A percentile compares a stretch with the other conserved stretches of the same genome.
Evolutionary conservation across 331 rosid species (phyloP).

Genomic region (Rhamnella rubrinervis): DNA sequence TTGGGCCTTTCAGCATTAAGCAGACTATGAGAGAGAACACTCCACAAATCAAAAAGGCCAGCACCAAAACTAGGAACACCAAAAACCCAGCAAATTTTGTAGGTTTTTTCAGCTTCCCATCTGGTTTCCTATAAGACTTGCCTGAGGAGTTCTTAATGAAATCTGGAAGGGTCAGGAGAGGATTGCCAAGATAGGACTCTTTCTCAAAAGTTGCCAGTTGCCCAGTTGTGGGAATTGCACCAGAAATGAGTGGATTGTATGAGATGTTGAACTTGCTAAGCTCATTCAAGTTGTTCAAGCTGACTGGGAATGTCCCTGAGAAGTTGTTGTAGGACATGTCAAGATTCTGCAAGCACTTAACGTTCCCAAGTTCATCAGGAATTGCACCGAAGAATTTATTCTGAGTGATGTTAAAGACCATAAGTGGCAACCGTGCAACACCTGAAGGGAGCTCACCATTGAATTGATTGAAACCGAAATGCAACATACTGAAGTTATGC

Average conservation of each 20-base stretch:
- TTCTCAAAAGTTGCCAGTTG: slow-evolving; percentile 72
- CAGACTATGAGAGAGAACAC: slow-evolving; percentile 47
- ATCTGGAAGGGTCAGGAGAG: slow-evolving; percentile 50
- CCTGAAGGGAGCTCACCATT: slow-evolving; percentile 68
- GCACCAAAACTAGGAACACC: slow-evolving; percentile 36
- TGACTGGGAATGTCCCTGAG: slow-evolving; percentile 70
- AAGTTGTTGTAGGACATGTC: slow-evolving; percentile 86
- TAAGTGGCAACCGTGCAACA: slow-evolving; percentile 57
- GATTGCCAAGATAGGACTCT: slow-evolving; percentile 68
- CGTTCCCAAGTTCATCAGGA: slow-evolving; percentile 54
- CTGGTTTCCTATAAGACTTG: neutral
- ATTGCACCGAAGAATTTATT: slow-evolving; percentile 82
- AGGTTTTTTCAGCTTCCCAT: slow-evolving; percentile 11
- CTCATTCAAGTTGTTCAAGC: slow-evolving; percentile 63
- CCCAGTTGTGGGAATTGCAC: slow-evolving; percentile 49
- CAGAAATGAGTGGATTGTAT: slow-evolving; percentile 66
- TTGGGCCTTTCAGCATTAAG: slow-evolving; percentile 38
- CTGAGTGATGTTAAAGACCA: slow-evolving; percentile 55
- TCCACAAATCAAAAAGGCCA: slow-evolving; percentile 50
- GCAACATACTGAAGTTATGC: slow-evolving; percentile 72
- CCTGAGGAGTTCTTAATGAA: slow-evolving; percentile 36
- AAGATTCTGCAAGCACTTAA: slow-evolving; percentile 62
- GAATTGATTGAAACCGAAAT: slow-evolving; percentile 62
- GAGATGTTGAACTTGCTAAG: slow-evolving; percentile 90
- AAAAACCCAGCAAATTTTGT: slow-evolving; percentile 32